Evolutionary conservation across 352 stramenopile species (phyloP), one percentile per base, ranked within the genome.

Genomic region (Pythium brachiatum): DNA sequence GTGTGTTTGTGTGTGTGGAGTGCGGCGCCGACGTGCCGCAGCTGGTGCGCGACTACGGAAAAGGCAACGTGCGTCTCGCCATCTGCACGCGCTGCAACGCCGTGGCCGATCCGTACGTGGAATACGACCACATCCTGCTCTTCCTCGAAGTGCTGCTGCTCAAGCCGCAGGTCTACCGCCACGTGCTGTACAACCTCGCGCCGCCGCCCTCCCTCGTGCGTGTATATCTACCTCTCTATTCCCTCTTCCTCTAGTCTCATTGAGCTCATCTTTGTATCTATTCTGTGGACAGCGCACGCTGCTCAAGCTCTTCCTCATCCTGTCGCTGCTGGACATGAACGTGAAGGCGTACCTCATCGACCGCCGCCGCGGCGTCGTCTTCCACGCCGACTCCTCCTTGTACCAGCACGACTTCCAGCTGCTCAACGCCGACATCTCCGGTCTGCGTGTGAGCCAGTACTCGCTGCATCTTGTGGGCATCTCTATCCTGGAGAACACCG

Each of bases 311-410:
- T 90, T 90, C 44, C 60, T 82, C 57, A 83, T 90, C 61, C 68
- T 94, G 23, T 80, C 89, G 31, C 88, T 94, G 81, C 72, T 94
- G 31, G 84, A 94, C 68, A 89, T 90, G 81, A 94, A 94, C 60
- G 77, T 88, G 60, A 94, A 94, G 70, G 84, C 84, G 21, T 92
- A 92, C 62, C 72, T 94, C 31, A 74, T 91, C 36, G 84, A 94
- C 69, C 70, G 79, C 25, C 66, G 78, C 27, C 73, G 76, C 11
- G 84, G 84, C 18, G 79, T 93, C 21, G 72, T 68, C 27, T 86
- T 89, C 60, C 69, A 64, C 20, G 73, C 72, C 27, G 73, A 82
- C 51, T 90, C 79, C 60, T 16, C 25, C 9, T 81, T 88, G 69
- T 90, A 88, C 67, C 60, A 74, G 2, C 63, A 81, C 38, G 64